Percentiles rank a stretch among this genome's conserved stretches.
phyloP scores from a whole-genome alignment of 2,329 filamentous ascomycete species.

The Cercospora zeina region DNA sequence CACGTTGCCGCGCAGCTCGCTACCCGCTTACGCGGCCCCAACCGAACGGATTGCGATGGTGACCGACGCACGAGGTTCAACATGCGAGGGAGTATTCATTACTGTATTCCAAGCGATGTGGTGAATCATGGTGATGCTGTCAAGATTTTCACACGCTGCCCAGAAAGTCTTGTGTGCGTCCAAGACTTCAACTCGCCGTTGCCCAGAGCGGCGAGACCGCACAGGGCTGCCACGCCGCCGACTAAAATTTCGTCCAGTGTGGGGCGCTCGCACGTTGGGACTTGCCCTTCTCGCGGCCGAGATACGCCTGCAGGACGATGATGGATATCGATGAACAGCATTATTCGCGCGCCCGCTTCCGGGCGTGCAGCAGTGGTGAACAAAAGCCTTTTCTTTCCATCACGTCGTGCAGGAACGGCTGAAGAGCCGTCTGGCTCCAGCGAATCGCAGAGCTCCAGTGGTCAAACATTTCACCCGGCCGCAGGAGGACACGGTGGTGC shows the following conservation, averaged over 20 bases:
- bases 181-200: neutral
- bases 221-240: neutral
- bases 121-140: neutral
- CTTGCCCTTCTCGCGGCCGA: neutral
- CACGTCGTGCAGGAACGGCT: constrained; percentile 10
- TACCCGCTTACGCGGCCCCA: constrained; percentile 4
- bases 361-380: neutral
- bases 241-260: neutral
- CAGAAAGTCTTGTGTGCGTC: constrained; percentile 4
- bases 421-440: constrained; percentile 5
- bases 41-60: neutral
- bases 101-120: neutral
- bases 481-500: constrained; percentile 9
- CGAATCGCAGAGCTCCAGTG: constrained; percentile 9
- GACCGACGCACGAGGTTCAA: neutral
- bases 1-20: constrained; percentile 7
- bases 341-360: neutral
- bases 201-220: neutral
- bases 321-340: no score
- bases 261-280: neutral
- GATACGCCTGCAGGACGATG: constrained; percentile 8
- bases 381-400: constrained; percentile 4
- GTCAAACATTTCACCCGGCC: constrained; percentile 8
- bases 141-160: neutral
- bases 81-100: no score